phyloP scores from a whole-genome alignment of 176 grass and related monocot genomes.

The Musa acuminata region DNA sequence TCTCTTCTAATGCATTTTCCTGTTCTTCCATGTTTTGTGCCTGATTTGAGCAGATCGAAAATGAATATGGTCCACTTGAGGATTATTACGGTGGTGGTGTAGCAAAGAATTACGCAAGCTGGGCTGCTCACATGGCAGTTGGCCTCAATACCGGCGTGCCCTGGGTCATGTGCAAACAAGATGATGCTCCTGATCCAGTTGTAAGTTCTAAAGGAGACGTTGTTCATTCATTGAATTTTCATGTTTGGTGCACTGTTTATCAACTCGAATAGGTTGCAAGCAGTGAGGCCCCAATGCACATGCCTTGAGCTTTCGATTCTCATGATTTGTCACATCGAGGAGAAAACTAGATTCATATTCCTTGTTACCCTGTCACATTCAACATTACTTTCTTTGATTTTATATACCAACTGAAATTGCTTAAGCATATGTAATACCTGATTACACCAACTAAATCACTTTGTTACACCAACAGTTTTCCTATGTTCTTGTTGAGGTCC shows the following conservation, averaged over 20 bases:
- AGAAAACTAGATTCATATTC: background rate
- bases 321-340: background rate
- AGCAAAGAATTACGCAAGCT: conserved; percentile 64
- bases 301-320: background rate
- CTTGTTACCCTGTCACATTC: background rate
- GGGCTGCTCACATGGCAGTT: conserved; percentile 91
- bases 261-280: background rate
- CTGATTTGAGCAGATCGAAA: conserved; percentile 55
- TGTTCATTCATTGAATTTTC: background rate
- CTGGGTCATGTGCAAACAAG: conserved; percentile 97
- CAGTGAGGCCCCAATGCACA: background rate
- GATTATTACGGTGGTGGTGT: conserved; percentile 25
- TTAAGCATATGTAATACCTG: background rate
- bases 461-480: background rate
- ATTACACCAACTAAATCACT: background rate
- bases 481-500: background rate
- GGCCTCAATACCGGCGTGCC: conserved; percentile 81
- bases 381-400: background rate
- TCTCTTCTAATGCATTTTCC: background rate
- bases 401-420: background rate
- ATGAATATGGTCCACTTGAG: conserved; percentile 89
- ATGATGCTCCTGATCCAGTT: conserved; percentile 87
- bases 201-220: conserved; percentile 21
- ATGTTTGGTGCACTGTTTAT: background rate
- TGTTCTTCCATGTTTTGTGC: background rate